Base-by-base conservation (phyloP, 75 land plant species). In the Cryptomeria japonica region DNA sequence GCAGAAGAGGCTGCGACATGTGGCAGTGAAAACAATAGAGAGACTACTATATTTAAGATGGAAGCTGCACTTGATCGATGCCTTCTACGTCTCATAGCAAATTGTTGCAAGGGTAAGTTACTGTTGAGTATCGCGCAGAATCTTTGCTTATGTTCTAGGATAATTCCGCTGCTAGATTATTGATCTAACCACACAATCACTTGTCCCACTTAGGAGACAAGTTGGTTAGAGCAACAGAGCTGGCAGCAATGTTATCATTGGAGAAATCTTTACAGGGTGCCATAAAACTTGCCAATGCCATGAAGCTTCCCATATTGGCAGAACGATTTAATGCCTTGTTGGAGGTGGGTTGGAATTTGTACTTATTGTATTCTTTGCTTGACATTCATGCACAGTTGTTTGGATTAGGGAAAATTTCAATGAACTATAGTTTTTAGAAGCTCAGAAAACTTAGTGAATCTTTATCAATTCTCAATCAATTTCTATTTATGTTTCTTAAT, bases 251-350 rank as follows among this genome's bases (percentile, higher is more conserved):
- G 85, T 87, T 98, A 19, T 89, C 95, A 80, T 86, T 97, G 70
- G 95, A 96, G 61, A 98, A 96, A 86, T 98, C 99, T 39, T 87
- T 96, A 49, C 93, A 91, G 87, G 99, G 96, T 84, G 99, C 99
- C 58, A 95, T 98, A 84, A 96, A 96, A 88, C 94, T 98, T 89
- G 99, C 92, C 25, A 97, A 93, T 88, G 93, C 94, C 28, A 70
- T 95, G 91, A 97, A 96, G 87, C 93, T 96, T 75, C 99, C 99
- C 28, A 86, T 89, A 49, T 90, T 98, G 87, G 99, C 99, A 46
- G 99, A 98, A 61, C 92, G 95, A 2, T 92, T 98, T 72, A 98
- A 87, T 86, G 77, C 42, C 28, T 89, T 96, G 51, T 89, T 96
- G 41, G 99, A 98, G 96, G 99, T 97, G 83, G n/a, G 31, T 55